These are phyloP conservation scores for Phytophthora megakarya DNA, from an alignment of 352 stramenopile genomes.

Conservation along the genomic window DNA sequence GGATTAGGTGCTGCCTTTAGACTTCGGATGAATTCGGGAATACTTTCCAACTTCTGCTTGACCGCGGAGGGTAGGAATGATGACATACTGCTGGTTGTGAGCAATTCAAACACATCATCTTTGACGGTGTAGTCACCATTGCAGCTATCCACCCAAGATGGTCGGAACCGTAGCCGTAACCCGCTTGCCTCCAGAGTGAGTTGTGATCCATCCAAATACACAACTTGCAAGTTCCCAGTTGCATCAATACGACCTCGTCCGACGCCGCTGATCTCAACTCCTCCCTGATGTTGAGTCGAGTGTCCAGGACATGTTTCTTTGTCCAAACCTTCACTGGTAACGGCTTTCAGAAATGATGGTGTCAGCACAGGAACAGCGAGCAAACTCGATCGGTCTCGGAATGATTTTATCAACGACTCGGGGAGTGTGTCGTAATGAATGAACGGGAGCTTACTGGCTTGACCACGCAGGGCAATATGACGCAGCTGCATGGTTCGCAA, in stretches of 20 bases:
- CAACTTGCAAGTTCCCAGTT: conserved; percentile 46
- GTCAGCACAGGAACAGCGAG: conserved; percentile 1
- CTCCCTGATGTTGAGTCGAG: conserved; percentile 7
- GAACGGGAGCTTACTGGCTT: conserved; percentile 46
- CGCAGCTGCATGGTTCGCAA: conserved; percentile 59
- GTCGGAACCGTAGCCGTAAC: conserved; percentile 45
- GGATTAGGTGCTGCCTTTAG: conserved; percentile 36
- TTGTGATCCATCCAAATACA: conserved; percentile 49
- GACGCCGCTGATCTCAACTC: conserved; percentile 45
- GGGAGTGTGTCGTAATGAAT: conserved; percentile 62
- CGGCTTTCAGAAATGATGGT: background rate
- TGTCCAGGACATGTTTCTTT: background rate
- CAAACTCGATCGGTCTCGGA: conserved; percentile 34
- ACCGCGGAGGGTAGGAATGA: conserved; percentile 47
- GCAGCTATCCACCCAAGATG: conserved; percentile 20
- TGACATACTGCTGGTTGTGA: conserved; percentile 38
- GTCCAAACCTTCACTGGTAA: background rate
- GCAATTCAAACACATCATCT: conserved; percentile 48
- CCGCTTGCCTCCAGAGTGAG: conserved; percentile 54
- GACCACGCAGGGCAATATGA: conserved; percentile 40
- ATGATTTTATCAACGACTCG: conserved; percentile 44
- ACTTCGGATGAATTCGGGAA: conserved; percentile 58
- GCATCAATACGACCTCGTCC: conserved; percentile 45
- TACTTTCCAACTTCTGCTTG: conserved; percentile 52
- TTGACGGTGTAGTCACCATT: background rate